Conservation (phyloP, 805 yeast genomes). For the Starmerella geochares region DNA sequence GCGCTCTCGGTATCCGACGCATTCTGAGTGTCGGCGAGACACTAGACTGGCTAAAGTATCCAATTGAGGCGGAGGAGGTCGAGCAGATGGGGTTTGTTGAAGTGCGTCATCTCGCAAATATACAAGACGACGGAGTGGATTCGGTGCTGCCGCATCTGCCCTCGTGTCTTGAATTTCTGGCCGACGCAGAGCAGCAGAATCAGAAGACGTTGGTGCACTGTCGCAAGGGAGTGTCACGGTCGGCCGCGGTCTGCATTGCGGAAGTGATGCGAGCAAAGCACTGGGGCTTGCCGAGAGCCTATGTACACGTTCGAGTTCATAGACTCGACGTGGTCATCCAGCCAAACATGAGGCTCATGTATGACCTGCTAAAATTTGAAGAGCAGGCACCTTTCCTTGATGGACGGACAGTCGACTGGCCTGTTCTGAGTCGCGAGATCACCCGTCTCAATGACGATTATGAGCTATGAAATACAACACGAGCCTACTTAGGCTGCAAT, state of each 20-base stretch:
- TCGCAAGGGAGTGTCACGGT: conserved; percentile 88
- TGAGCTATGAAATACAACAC: not conserved
- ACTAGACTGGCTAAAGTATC: conserved; percentile 47
- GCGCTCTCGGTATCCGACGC: conserved; percentile 56
- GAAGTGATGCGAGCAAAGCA: conserved; percentile 75
- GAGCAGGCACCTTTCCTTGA: conserved; percentile 27
- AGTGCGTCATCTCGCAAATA: conserved; percentile 54
- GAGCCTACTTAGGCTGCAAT: not conserved
- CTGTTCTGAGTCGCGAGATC: conserved; percentile 71
- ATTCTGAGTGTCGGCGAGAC: conserved; percentile 81
- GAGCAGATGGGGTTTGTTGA: conserved; percentile 24
- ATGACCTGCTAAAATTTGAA: conserved; percentile 71
- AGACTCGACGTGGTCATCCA: conserved; percentile 86
- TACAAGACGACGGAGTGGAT: conserved; percentile 89
- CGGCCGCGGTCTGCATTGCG: conserved; percentile 92
- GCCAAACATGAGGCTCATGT: conserved; percentile 85
- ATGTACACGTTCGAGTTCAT: conserved; percentile 77
- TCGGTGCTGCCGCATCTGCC: conserved; percentile 54
- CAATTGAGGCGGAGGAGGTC: conserved; percentile 8
- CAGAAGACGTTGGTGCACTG: conserved; percentile 70
- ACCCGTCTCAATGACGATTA: conserved; percentile 50
- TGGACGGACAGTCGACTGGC: conserved; percentile 76
- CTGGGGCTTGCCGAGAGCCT: conserved; percentile 65
- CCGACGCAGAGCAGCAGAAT: conserved; percentile 30
- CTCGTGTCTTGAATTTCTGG: conserved; percentile 55